Percentiles rank a stretch among this genome's conserved stretches.
phyloP scores from a whole-genome alignment of 2,329 filamentous ascomycete species.

The Didymella segeticola region DNA sequence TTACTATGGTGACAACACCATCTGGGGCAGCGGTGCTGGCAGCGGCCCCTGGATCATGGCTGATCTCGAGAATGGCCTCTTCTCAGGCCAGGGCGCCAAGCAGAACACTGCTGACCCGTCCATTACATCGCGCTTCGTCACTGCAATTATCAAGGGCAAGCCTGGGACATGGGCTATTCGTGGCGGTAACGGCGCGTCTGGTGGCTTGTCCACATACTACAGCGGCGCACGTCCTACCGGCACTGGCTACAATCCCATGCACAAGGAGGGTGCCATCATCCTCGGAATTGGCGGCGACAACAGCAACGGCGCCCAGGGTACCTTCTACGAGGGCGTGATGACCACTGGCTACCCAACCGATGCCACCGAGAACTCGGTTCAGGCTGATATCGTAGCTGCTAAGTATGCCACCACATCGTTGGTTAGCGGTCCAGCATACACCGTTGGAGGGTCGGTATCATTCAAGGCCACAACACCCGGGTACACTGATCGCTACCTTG shows the following conservation, averaged over 20 bases:
- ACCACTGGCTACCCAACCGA: slow-evolving; percentile 67
- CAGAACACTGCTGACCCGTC: slow-evolving; percentile 62
- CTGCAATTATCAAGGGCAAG: slow-evolving; percentile 63
- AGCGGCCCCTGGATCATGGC: slow-evolving; percentile 72
- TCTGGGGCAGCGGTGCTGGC: slow-evolving; percentile 65
- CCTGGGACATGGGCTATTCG: slow-evolving; percentile 66
- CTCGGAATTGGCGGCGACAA: slow-evolving; percentile 77
- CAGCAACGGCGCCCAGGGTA: slow-evolving; percentile 65
- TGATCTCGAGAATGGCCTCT: slow-evolving; percentile 71
- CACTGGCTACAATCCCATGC: slow-evolving; percentile 66
- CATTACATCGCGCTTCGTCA: slow-evolving; percentile 63
- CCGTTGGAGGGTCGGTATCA: slow-evolving; percentile 59
- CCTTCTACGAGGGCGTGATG: slow-evolving; percentile 72
- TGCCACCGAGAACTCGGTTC: slow-evolving; percentile 63
- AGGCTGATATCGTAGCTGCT: slow-evolving; percentile 67
- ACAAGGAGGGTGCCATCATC: slow-evolving; percentile 69
- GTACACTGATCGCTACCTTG: slow-evolving; percentile 62
- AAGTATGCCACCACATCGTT: slow-evolving; percentile 60
- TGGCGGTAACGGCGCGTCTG: slow-evolving; percentile 63
- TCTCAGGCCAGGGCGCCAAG: slow-evolving; percentile 59
- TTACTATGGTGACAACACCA: slow-evolving; percentile 65
- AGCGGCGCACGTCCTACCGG: slow-evolving; percentile 61
- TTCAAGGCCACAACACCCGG: slow-evolving; percentile 63
- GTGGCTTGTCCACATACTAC: slow-evolving; percentile 65
- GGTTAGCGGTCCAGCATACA: slow-evolving; percentile 57